These are phyloP conservation scores for Penicillium italicum DNA, from an alignment of 2,329 filamentous ascomycete species.

Conservation along the genomic window DNA sequence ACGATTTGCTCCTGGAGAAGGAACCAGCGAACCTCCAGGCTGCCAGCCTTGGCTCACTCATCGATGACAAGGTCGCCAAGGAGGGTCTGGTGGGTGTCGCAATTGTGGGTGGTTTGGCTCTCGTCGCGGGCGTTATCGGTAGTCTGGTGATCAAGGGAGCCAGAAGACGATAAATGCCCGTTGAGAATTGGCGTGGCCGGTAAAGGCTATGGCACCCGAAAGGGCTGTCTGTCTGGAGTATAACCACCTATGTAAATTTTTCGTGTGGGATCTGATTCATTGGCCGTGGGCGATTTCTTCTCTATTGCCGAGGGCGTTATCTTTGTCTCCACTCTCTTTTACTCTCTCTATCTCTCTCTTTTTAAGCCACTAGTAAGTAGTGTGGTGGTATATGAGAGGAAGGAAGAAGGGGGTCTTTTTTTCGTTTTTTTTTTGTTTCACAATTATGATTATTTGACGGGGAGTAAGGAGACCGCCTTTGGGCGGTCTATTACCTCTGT, in stretches of 20 bases:
- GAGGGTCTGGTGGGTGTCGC: slow-evolving; percentile 92
- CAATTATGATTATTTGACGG: too few species aligned
- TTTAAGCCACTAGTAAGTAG: neutral
- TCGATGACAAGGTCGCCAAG: slow-evolving; percentile 93
- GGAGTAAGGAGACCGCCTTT: too few species aligned
- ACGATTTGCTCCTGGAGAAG: slow-evolving; percentile 84
- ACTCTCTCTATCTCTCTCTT: slow-evolving; percentile 4
- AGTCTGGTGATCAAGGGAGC: slow-evolving; percentile 78
- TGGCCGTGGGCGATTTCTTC: slow-evolving; percentile 9
- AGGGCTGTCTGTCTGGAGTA: slow-evolving; percentile 9
- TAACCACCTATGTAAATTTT: slow-evolving; percentile 10
- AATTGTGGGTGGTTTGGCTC: slow-evolving; percentile 87
- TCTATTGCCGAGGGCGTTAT: slow-evolving; percentile 13
- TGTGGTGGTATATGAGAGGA: too few species aligned
- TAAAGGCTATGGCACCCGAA: slow-evolving; percentile 17
- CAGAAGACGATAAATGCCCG: slow-evolving; percentile 52
- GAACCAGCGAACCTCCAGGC: slow-evolving; percentile 92
- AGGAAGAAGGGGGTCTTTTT: too few species aligned
- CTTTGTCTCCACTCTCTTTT: slow-evolving; percentile 5
- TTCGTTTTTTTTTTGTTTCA: too few species aligned
- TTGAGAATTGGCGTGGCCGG: slow-evolving; percentile 12
- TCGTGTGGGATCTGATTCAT: slow-evolving; percentile 1
- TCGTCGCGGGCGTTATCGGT: slow-evolving; percentile 89
- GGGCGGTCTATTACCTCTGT: too few species aligned
- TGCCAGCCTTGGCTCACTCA: slow-evolving; percentile 75